Conservation (phyloP, 2,329 filamentous ascomycete species). For the Colletotrichum limetticola region DNA sequence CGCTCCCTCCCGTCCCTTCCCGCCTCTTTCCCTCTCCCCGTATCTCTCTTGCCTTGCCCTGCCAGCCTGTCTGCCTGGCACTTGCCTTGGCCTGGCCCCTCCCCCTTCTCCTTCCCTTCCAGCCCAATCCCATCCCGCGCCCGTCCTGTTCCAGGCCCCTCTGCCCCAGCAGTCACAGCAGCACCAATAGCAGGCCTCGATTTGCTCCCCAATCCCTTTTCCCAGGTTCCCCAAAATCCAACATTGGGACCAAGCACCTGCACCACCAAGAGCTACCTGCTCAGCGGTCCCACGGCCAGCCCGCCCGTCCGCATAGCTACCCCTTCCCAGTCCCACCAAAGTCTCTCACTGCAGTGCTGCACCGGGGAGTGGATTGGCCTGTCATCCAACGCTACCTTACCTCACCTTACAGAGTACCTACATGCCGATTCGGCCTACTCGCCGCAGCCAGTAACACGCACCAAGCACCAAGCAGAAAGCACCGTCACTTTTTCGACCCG, state of each 20-base stretch:
- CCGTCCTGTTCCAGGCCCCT: background rate
- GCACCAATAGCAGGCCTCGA: slow-evolving; percentile 1
- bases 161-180: background rate
- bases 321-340: slow-evolving; percentile 3
- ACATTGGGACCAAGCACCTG: slow-evolving; percentile 5
- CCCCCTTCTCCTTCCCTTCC: background rate
- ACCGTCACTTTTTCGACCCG: slow-evolving; percentile 9
- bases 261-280: background rate
- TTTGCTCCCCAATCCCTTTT: background rate
- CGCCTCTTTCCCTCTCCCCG: background rate
- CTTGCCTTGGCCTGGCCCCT: background rate
- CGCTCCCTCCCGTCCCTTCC: background rate
- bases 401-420: background rate
- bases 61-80: background rate
- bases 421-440: slow-evolving; percentile 13
- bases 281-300: slow-evolving; percentile 1
- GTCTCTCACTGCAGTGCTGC: background rate
- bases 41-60: background rate
- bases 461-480: background rate
- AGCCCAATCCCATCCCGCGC: slow-evolving; percentile 1
- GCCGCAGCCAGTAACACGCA: background rate
- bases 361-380: background rate
- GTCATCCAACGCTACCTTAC: background rate
- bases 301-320: slow-evolving; percentile 7
- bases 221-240: background rate